Percentiles rank a stretch among this genome's conserved stretches.
Conservation (phyloP, 1,284 basidiomycete genomes). For the Cryptococcus jaspeensis region DNA sequence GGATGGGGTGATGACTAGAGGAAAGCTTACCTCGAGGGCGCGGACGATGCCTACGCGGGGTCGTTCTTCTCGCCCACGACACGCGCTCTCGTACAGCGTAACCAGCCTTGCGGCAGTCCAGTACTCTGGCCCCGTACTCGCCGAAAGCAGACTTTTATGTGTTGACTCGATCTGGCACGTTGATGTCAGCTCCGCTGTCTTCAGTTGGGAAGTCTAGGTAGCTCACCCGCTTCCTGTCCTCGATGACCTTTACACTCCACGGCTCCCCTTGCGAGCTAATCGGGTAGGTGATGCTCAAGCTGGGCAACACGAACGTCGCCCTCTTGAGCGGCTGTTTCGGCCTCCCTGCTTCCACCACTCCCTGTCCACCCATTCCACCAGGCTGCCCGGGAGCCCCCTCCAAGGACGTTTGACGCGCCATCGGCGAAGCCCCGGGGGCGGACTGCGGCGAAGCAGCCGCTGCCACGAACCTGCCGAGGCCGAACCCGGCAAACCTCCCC, state of each 20-base stretch:
- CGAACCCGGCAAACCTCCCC: slow-evolving; percentile 14
- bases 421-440: background rate
- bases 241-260: slow-evolving; percentile 64
- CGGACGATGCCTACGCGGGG: slow-evolving; percentile 66
- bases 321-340: slow-evolving; percentile 64
- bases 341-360: slow-evolving; percentile 1
- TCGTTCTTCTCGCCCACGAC: slow-evolving; percentile 54
- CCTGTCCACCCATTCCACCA: background rate
- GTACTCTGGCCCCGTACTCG: slow-evolving; percentile 43
- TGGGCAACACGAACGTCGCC: slow-evolving; percentile 79
- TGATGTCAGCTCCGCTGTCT: background rate
- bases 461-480: slow-evolving; percentile 19
- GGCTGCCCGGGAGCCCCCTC: background rate
- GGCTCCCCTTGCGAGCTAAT: slow-evolving; percentile 78
- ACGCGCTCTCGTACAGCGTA: slow-evolving; percentile 49
- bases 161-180: slow-evolving; percentile 47
- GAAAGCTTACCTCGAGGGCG: slow-evolving; percentile 64
- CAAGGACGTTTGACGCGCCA: background rate
- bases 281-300: slow-evolving; percentile 78
- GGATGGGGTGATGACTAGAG: background rate
- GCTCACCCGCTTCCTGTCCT: slow-evolving; percentile 42
- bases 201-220: no score
- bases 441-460: background rate
- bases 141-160: slow-evolving; percentile 64
- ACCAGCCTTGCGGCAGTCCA: slow-evolving; percentile 48